Base-by-base conservation (phyloP, 2,329 filamentous ascomycete genomes). In the Trichoderma sp. region DNA sequence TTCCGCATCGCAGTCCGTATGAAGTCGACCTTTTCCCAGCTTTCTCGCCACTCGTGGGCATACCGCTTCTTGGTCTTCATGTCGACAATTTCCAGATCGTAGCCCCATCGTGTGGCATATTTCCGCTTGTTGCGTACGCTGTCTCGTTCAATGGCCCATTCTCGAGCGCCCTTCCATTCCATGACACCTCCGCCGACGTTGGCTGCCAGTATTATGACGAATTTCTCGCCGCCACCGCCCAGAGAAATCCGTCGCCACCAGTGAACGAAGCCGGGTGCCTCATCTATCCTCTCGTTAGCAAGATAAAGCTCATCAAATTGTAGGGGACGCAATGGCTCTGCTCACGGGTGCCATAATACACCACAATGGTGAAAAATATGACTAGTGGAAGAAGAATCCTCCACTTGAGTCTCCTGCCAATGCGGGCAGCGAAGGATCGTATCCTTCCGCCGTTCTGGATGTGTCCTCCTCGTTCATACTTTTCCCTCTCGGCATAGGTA, bases 1-100 rank as follows among this genome's bases (percentile, higher is more conserved):
- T 98, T 98, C 80, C 91, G 89, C 87, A 99, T 91, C 58, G 92
- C 91, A 73, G 93, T 93, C 73, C 95, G 90, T 77, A 99, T 90
- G 56, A 94, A 94, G 81, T 99, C 96, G 73, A 98, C 95, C 86
- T 98, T 99, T 83, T 99, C 96, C 96, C 96, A 99, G 81, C 95
- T 97, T 83, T 99, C 96, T 78, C 96, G 90, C 96, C 96, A 99
- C 83, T 99, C 96, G 83, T 99, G 96, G 32, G 96, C 95, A 80
- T 99, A 99, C 75, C 95, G 91, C 84, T 98, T 98, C 88, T 98
- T 97, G 69, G 95, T 97, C 84, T 94, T 95, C 95, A 99, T 97
- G 81, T 99, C 97, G 76, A 97, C 94, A 79, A 98, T 92, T 81
- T 99, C 96, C 72, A 99, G 85, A 74, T 98, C 92, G 81, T 99